phyloP scores from a whole-genome alignment of 176 grass and related monocot species.

The Themeda triandra region DNA sequence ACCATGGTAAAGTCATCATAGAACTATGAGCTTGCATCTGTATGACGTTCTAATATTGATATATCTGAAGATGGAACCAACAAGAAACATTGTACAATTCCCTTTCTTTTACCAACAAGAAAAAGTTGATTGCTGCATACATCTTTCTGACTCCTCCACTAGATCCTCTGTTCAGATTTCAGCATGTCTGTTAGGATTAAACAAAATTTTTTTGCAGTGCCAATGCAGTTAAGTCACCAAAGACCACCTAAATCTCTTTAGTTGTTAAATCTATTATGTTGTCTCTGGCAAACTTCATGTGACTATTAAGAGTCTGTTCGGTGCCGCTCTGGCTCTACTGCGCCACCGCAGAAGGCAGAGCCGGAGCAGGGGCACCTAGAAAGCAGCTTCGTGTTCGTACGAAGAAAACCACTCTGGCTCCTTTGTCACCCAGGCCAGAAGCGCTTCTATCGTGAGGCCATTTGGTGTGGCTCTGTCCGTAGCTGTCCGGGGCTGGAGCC shows the following conservation, averaged over 20 bases:
- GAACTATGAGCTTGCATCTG: not conserved
- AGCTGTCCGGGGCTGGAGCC: not conserved
- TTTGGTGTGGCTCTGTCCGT: not conserved
- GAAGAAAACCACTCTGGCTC: not conserved
- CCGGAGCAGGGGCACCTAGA: not conserved
- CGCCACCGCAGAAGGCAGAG: not conserved
- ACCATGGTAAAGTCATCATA: not conserved
- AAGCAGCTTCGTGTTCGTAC: not conserved
- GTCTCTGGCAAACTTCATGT: not conserved
- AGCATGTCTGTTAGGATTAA: not conserved
- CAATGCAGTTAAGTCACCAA: not conserved
- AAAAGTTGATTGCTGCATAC: not conserved
- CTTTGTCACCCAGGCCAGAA: not conserved
- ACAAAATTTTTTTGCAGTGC: not conserved
- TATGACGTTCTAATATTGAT: not conserved
- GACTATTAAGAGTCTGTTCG: not conserved
- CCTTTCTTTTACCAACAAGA: not conserved
- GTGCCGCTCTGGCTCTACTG: not conserved
- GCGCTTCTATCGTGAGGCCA: not conserved
- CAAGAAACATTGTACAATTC: not conserved
- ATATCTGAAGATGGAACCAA: not conserved
- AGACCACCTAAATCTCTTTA: not conserved
- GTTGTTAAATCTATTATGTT: slow-evolving; percentile 8
- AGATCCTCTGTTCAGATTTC: not conserved
- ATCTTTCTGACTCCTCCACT: slow-evolving; percentile 2